These are phyloP conservation scores for Prunus campanulata DNA, from an alignment of 306 rosid species.

Conservation along the genomic window DNA sequence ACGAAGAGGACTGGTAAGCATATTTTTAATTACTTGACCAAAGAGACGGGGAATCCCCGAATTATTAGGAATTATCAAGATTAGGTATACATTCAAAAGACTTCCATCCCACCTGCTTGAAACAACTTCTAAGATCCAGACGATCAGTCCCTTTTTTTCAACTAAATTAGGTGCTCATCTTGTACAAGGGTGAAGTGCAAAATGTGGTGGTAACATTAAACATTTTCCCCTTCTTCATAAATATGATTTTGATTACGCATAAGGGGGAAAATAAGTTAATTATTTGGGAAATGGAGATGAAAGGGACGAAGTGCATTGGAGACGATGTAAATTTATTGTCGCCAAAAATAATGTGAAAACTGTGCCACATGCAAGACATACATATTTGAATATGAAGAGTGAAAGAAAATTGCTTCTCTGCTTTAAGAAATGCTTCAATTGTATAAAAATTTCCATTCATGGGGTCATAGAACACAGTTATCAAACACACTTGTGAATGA, in stretches of 20 bases:
- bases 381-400: background rate
- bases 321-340: background rate
- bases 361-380: background rate
- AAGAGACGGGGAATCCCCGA: background rate
- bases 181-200: background rate
- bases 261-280: background rate
- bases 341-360: too few species aligned
- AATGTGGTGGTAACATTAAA: background rate
- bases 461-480: background rate
- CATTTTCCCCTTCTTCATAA: background rate
- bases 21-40: background rate
- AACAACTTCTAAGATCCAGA: background rate
- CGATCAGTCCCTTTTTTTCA: background rate
- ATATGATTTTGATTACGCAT: background rate
- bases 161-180: background rate
- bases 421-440: too few species aligned
- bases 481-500: background rate
- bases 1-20: background rate
- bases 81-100: background rate
- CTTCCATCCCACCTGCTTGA: background rate
- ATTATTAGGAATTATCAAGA: background rate
- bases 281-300: too few species aligned
- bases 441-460: background rate
- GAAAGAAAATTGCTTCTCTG: background rate
- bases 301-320: background rate